Conservation (phyloP, 352 stramenopile species). For the Phytophthora uliginosa region DNA sequence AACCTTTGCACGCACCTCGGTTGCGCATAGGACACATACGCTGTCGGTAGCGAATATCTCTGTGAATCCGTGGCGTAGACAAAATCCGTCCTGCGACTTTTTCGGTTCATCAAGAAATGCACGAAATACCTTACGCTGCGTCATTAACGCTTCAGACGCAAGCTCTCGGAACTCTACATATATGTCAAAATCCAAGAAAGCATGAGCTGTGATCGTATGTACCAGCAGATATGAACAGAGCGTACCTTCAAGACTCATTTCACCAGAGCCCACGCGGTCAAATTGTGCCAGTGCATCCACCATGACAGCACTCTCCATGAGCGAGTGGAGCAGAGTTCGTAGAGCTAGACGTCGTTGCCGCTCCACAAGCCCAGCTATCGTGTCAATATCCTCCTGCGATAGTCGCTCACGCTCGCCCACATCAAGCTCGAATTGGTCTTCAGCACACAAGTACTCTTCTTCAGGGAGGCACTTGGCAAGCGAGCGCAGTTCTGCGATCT, state of each 20-base stretch:
- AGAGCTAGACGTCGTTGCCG: constrained; percentile 34
- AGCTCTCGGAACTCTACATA: constrained; percentile 62
- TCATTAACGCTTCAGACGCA: constrained; percentile 46
- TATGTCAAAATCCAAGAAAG: not conserved
- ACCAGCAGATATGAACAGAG: not conserved
- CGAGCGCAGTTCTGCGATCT: constrained; percentile 77
- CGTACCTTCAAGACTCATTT: constrained; percentile 71
- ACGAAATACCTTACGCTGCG: constrained; percentile 34
- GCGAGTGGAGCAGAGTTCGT: constrained; percentile 40
- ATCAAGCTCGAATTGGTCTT: constrained; percentile 24
- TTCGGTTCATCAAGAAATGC: constrained; percentile 55
- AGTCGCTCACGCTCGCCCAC: constrained; percentile 34
- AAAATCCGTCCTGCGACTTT: constrained; percentile 47
- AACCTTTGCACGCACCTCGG: constrained; percentile 45
- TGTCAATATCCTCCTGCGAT: constrained; percentile 24
- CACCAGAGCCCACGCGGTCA: constrained; percentile 57
- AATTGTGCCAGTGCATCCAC: constrained; percentile 52
- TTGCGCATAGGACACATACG: constrained; percentile 57
- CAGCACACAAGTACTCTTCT: constrained; percentile 3
- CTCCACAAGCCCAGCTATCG: constrained; percentile 35
- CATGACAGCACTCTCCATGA: constrained; percentile 61
- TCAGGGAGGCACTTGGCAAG: constrained; percentile 50
- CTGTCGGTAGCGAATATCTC: constrained; percentile 55
- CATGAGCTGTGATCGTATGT: not conserved
- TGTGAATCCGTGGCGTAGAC: constrained; percentile 58